Percentiles rank a stretch among this genome's conserved stretches.
Evolutionary conservation across 768 basidiomycete species (phyloP).

Genomic region (Agrocybe praecox): DNA sequence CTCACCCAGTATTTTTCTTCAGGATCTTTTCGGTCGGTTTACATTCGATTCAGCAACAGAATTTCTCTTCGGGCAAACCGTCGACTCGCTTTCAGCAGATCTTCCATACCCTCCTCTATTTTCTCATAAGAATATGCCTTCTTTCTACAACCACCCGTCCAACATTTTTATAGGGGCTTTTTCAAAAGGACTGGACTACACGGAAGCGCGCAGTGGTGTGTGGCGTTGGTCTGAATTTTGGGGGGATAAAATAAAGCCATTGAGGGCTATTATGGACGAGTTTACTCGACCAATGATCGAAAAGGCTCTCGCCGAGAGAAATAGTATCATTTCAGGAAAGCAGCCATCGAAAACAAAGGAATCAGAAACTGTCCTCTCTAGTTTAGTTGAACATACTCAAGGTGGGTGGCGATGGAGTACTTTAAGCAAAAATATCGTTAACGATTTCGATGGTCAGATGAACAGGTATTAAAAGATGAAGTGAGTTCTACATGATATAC

Average conservation of each 20-base stretch:
- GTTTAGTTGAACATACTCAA: conserved; percentile 23
- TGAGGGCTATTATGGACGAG: conserved; percentile 2
- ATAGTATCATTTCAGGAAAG: not conserved
- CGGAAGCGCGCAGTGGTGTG: not conserved
- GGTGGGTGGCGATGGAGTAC: too few relatives aligned
- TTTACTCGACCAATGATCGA: conserved; percentile 16
- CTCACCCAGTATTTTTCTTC: not conserved
- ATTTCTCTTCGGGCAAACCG: conserved; percentile 1
- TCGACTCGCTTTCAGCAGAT: conserved; percentile 1
- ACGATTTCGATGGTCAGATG: too few relatives aligned
- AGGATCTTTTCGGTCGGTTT: conserved; percentile 3
- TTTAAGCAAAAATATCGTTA: too few relatives aligned
- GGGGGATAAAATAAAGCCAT: conserved; percentile 9
- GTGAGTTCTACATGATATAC: conserved; percentile 4
- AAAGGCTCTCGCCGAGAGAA: conserved; percentile 8
- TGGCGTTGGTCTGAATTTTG: conserved; percentile 15
- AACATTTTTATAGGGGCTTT: conserved; percentile 14
- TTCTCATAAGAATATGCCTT: not conserved
- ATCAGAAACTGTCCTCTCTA: conserved; percentile 5
- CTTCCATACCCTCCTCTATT: not conserved
- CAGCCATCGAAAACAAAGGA: not conserved
- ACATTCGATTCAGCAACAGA: conserved; percentile 5
- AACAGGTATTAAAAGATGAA: conserved; percentile 41
- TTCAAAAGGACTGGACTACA: not conserved
- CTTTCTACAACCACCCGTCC: conserved; percentile 11